A percentile compares a stretch with the other conserved stretches of the same genome.
Conservation (phyloP, 345 rosid genomes). For the Aurinia saxatilis region DNA sequence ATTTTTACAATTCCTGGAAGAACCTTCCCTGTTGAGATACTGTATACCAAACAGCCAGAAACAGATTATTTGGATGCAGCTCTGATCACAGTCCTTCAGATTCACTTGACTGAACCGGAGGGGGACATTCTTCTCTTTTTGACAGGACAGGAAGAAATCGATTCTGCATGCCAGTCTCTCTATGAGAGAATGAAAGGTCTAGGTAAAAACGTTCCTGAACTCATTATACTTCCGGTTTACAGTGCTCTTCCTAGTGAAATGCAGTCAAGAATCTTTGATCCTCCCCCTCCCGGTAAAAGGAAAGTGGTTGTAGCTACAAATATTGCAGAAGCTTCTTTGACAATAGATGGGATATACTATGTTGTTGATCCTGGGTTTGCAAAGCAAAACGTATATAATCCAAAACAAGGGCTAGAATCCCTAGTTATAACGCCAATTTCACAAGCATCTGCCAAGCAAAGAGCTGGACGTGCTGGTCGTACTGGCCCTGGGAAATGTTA, state of each 20-base stretch:
- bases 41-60: conserved; percentile 75
- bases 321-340: conserved; percentile 80
- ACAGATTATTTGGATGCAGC: conserved; percentile 83
- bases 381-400: conserved; percentile 73
- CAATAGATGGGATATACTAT: conserved; percentile 70
- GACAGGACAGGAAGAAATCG: conserved; percentile 88
- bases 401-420: conserved; percentile 74
- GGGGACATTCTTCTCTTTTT: conserved; percentile 76
- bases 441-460: conserved; percentile 81
- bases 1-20: conserved; percentile 85
- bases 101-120: conserved; percentile 87
- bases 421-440: conserved; percentile 76
- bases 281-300: conserved; percentile 75
- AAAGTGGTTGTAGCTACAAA: conserved; percentile 87
- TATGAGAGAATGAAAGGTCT: conserved; percentile 68
- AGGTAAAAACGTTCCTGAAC: conserved; percentile 65
- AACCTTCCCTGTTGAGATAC: conserved; percentile 73
- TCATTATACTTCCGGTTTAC: conserved; percentile 74
- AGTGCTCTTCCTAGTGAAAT: conserved; percentile 86
- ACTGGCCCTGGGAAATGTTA: conserved; percentile 89
- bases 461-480: conserved; percentile 87
- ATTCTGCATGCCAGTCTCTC: conserved; percentile 70
- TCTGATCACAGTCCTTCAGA: conserved; percentile 63
- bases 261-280: conserved; percentile 84
- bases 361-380: conserved; percentile 89